These are phyloP conservation scores for Pseudozyma pruni DNA, from an alignment of 1,284 basidiomycete species.

Conservation along the genomic window DNA sequence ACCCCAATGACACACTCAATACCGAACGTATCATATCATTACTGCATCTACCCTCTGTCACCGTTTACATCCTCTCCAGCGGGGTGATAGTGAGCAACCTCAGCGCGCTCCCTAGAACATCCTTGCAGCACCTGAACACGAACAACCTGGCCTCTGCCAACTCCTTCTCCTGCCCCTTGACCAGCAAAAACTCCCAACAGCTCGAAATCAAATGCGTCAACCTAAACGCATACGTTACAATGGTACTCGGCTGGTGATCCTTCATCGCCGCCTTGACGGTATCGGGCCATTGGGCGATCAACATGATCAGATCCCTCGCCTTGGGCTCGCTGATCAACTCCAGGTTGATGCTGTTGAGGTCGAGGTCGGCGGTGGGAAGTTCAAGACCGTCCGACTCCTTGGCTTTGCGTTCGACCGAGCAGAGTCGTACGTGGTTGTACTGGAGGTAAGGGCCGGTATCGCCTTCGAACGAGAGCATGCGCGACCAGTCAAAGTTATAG, in stretches of 20 bases:
- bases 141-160: slow-evolving; percentile 88
- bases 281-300: slow-evolving; percentile 89
- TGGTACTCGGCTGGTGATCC: slow-evolving; percentile 87
- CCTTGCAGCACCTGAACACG: slow-evolving; percentile 86
- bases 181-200: slow-evolving; percentile 87
- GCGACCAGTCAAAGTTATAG: slow-evolving; percentile 93
- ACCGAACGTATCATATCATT: too few relatives aligned
- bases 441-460: slow-evolving; percentile 79
- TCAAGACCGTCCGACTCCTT: slow-evolving; percentile 75
- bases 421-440: slow-evolving; percentile 93
- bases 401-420: slow-evolving; percentile 92
- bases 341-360: slow-evolving; percentile 76
- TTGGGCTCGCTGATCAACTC: slow-evolving; percentile 77
- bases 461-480: slow-evolving; percentile 95
- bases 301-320: slow-evolving; percentile 85
- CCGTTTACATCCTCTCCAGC: slow-evolving; percentile 83
- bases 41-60: neutral
- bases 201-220: slow-evolving; percentile 83
- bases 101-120: slow-evolving; percentile 88
- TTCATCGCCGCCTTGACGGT: slow-evolving; percentile 85
- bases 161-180: slow-evolving; percentile 78
- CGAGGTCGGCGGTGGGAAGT: slow-evolving; percentile 75
- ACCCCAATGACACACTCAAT: neutral
- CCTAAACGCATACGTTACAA: slow-evolving; percentile 82
- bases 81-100: slow-evolving; percentile 84